Percentiles rank a stretch among this genome's conserved stretches.
Conservation (phyloP, 2,329 filamentous ascomycete species). For the Atkinsonella hypoxylon region DNA sequence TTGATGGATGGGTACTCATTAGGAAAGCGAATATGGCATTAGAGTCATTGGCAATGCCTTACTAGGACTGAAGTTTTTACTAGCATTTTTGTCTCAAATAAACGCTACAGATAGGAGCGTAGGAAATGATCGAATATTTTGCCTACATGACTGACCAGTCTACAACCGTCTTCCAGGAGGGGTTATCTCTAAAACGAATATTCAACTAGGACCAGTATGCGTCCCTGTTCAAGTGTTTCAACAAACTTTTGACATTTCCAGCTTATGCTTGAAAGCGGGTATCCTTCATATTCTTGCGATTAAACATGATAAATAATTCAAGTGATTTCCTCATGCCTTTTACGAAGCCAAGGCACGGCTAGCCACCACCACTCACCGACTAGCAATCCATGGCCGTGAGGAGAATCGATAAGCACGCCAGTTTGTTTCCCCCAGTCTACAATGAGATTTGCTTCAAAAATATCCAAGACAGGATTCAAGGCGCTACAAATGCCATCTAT, state of each 20-base stretch:
- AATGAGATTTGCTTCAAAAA: conserved; percentile 49
- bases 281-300: neutral
- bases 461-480: conserved; percentile 46
- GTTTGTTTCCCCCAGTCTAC: conserved; percentile 45
- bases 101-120: no score
- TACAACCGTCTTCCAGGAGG: no score
- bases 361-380: conserved; percentile 60
- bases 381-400: conserved; percentile 28
- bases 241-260: no score
- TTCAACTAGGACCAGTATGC: no score
- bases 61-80: neutral
- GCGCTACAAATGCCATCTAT: conserved; percentile 39
- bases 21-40: neutral
- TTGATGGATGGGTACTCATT: neutral
- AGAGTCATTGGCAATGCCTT: neutral
- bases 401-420: conserved; percentile 35
- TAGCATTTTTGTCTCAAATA: no score
- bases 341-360: conserved; percentile 26
- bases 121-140: no score
- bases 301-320: neutral
- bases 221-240: no score
- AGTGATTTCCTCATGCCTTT: neutral
- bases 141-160: no score
- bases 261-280: no score
- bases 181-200: no score